Evolutionary conservation across 306 rosid genomes (phyloP).

Genomic region (Vicia faba): DNA sequence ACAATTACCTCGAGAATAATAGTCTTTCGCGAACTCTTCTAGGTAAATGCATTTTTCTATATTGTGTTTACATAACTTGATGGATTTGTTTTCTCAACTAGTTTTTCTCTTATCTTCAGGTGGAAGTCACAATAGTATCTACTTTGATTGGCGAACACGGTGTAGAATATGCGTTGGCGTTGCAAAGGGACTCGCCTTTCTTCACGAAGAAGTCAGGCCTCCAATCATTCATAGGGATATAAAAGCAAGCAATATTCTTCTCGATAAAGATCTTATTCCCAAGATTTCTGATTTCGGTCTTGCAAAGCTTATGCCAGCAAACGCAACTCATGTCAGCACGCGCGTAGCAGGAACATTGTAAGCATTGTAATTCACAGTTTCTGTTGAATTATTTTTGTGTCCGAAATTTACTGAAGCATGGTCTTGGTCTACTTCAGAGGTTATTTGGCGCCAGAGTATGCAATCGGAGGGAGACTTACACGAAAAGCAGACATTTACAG

Average conservation of each 20-base stretch:
- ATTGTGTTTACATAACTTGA: conserved; percentile 12
- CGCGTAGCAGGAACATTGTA: conserved; percentile 99
- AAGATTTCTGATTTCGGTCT: conserved; percentile 97
- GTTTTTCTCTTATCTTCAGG: conserved; percentile 55
- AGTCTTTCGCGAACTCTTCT: conserved; percentile 84
- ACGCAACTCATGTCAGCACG: conserved; percentile 90
- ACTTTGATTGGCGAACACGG: conserved; percentile 71
- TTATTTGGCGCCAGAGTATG: conserved; percentile 97
- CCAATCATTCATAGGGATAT: conserved; percentile 90
- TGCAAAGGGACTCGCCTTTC: conserved; percentile 87
- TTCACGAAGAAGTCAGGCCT: conserved; percentile 88
- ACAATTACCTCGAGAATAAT: conserved; percentile 93
- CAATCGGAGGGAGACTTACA: conserved; percentile 80
- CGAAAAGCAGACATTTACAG: conserved; percentile 88
- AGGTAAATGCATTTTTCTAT: conserved; percentile 51
- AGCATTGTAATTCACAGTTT: conserved; percentile 43
- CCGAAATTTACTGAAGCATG: conserved; percentile 29
- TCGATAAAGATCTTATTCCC: conserved; percentile 70
- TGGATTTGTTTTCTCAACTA: conserved; percentile 11
- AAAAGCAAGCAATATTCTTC: conserved; percentile 97
- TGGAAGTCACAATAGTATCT: conserved; percentile 49
- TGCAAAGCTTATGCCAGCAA: conserved; percentile 86
- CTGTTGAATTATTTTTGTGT: not conserved
- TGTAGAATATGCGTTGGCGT: conserved; percentile 62
- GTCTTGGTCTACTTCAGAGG: conserved; percentile 62